Evolutionary conservation across 495 filamentous ascomycete species (phyloP).

Genomic region (Paragyromitra xinjiangensis): DNA sequence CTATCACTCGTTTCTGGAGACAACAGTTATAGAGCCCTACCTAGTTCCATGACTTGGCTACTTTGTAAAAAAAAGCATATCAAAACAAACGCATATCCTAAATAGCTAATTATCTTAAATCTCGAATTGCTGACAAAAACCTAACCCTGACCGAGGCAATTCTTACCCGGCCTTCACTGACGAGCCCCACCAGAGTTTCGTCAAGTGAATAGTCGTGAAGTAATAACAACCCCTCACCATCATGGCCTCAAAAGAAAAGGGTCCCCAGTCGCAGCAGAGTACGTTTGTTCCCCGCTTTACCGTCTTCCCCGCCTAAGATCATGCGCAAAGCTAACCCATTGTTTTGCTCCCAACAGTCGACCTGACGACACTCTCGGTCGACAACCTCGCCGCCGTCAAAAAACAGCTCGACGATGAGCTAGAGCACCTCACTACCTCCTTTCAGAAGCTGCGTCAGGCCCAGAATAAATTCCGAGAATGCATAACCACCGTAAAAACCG

Average conservation of each 20-base stretch:
- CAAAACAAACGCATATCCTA: background rate
- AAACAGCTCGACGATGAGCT: slow-evolving; percentile 95
- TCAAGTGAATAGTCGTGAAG: background rate
- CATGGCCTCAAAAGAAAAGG: slow-evolving; percentile 43
- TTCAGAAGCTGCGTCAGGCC: slow-evolving; percentile 84
- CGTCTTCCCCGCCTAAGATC: background rate
- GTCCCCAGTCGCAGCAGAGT: slow-evolving; percentile 43
- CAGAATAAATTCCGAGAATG: slow-evolving; percentile 94
- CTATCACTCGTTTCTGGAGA: background rate
- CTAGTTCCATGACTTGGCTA: background rate
- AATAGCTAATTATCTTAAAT: background rate
- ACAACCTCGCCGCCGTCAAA: slow-evolving; percentile 70
- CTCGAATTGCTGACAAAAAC: background rate
- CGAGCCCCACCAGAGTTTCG: slow-evolving; percentile 25
- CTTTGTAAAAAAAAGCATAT: background rate
- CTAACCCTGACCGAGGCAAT: background rate
- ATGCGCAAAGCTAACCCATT: slow-evolving; percentile 9
- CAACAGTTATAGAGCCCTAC: background rate
- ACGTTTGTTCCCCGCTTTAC: background rate
- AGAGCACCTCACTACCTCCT: slow-evolving; percentile 88
- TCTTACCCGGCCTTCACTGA: slow-evolving; percentile 31
- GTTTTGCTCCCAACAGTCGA: slow-evolving; percentile 65
- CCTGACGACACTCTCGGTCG: slow-evolving; percentile 67
- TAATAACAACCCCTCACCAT: slow-evolving; percentile 42
- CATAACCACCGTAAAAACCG: slow-evolving; percentile 73